Conservation (phyloP, 1,284 basidiomycete genomes). For the Marasmius tenuissimus region DNA sequence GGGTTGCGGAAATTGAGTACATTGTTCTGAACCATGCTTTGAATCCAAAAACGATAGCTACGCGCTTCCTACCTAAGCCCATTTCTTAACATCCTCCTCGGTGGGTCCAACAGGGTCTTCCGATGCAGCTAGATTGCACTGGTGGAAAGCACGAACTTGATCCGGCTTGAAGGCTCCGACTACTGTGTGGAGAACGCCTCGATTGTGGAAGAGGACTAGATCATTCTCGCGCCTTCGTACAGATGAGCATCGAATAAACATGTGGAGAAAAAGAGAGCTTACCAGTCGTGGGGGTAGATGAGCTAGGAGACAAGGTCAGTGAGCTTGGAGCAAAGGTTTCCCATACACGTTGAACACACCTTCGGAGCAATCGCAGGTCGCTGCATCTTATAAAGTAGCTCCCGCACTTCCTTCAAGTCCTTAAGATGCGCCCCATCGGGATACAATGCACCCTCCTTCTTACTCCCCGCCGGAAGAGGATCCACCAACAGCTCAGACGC, state of each 20-base stretch:
- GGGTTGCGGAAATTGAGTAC: no score
- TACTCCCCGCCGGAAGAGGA: slow-evolving; percentile 55
- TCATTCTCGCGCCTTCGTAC: slow-evolving; percentile 52
- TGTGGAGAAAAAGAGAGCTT: slow-evolving; percentile 4
- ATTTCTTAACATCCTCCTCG: slow-evolving; percentile 61
- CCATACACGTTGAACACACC: slow-evolving; percentile 29
- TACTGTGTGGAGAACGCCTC: slow-evolving; percentile 76
- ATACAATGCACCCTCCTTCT: slow-evolving; percentile 58
- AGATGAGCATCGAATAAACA: not conserved
- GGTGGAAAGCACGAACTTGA: slow-evolving; percentile 77
- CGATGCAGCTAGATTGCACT: slow-evolving; percentile 81
- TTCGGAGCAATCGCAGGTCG: slow-evolving; percentile 76
- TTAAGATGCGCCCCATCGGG: slow-evolving; percentile 75
- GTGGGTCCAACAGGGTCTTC: slow-evolving; percentile 67
- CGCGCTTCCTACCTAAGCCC: slow-evolving; percentile 51
- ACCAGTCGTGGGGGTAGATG: slow-evolving; percentile 69
- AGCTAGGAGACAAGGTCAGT: slow-evolving; percentile 31
- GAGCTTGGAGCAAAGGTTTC: not conserved
- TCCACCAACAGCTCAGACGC: slow-evolving; percentile 56
- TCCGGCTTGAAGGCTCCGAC: slow-evolving; percentile 73
- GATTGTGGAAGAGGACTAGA: slow-evolving; percentile 71
- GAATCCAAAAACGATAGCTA: no score
- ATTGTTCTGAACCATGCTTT: no score
- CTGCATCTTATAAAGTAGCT: slow-evolving; percentile 76
- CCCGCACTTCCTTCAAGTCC: slow-evolving; percentile 71